Base-by-base conservation (phyloP, 768 basidiomycete genomes). In the Boletus rufocinnamomeus region DNA sequence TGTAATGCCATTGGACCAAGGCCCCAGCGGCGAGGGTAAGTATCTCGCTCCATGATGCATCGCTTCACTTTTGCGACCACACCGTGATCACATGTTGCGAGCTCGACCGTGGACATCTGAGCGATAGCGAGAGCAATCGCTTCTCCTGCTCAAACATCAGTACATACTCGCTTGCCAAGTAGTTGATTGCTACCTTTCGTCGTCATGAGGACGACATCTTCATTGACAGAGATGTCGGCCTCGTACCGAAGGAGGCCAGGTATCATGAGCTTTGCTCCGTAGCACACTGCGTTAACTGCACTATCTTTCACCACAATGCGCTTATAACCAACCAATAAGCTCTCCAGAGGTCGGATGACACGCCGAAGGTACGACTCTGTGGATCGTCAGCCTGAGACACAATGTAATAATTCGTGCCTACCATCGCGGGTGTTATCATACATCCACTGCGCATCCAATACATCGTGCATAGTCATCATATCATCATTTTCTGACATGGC, bases 401-500 rank as follows among this genome's bases (percentile, higher is more conserved):
- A 45, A 47, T 30, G 35, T 6, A 56, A 59, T 37, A 27, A 38
- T 60, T 41, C 37, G 38, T 28, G 53, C 82, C 47, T 63, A 95
- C 95, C 95, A 75, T 99, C 97, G 40, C 95, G 83, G 4, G 91
- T 97, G 74, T 96, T 98, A 73, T 99, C 97, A 72, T 96, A 98
- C 70, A 89, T 75, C 95, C 96, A 99, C 68, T 98, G 97, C 14
- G 97, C 97, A 74, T 99, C 97, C 76, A 99, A 77, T 30, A 99
- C 96, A 72, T 99, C 97, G 76, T 99, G 97, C 97, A 99, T 99
- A 23, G 96, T 95, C 59, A 98, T 97, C 68, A 98, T 94, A 66
- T 95, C 95, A 71, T 98, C 96, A 71, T 93, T 95, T 78, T 99
- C 97, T 50, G 90, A 92, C 84, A 98, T 88, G 50, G 95, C 96